phyloP scores from a whole-genome alignment of 139 green algal species.

The Picochlorum sp. region DNA sequence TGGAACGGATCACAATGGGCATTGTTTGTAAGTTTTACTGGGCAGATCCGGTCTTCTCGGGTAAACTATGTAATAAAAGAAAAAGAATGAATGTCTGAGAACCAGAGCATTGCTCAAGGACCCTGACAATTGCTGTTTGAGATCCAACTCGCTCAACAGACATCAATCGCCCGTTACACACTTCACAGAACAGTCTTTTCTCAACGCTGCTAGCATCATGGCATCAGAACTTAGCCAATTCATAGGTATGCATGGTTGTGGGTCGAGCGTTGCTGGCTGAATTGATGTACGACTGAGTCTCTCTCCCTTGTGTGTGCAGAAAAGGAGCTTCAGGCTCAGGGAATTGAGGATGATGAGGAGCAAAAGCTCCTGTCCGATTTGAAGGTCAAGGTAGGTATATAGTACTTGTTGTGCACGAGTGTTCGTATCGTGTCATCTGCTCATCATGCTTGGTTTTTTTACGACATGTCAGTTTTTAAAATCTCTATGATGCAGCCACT shows the following conservation, averaged over 20 bases:
- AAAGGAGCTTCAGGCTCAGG: constrained; percentile 28
- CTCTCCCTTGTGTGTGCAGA: not conserved
- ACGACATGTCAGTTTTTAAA: too few species aligned
- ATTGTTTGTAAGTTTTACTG: too few species aligned
- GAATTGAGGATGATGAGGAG: constrained; percentile 29
- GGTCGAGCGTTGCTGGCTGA: not conserved
- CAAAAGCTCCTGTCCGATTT: constrained; percentile 28
- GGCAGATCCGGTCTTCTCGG: too few species aligned
- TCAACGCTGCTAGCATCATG: constrained; percentile 8
- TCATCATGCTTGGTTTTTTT: not conserved
- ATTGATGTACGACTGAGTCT: not conserved
- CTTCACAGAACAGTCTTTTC: not conserved
- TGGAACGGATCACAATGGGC: too few species aligned
- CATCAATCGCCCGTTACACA: not conserved
- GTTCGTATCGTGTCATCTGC: not conserved
- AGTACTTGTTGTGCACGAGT: not conserved
- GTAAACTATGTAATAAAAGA: too few species aligned
- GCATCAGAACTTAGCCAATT: constrained; percentile 21
- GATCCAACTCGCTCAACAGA: not conserved
- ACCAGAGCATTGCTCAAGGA: too few species aligned
- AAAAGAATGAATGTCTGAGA: too few species aligned
- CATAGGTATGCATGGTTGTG: constrained; percentile 8
- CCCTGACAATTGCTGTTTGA: too few species aligned
- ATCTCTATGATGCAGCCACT: constrained; percentile 9
- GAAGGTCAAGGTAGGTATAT: constrained; percentile 17